Evolutionary conservation across 768 basidiomycete species (phyloP), one percentile per base, ranked within the genome.

Genomic region (Tylopilus rubrobrunneus): DNA sequence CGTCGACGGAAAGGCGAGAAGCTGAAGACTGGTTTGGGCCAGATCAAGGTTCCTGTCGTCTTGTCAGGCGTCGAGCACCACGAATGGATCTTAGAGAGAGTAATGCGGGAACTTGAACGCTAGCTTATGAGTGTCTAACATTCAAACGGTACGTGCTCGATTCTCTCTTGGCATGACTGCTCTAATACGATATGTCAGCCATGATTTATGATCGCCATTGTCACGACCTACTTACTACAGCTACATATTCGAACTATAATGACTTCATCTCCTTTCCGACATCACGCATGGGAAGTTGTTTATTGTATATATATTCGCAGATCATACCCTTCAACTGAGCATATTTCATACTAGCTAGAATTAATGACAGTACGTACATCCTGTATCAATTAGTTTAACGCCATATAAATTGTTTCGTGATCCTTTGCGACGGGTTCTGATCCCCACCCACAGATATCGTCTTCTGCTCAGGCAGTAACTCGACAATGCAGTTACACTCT

Each of bases 31-130:
- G 53, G 58, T 27, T 19, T 56, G 1, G 52, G 52, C 5, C 62
- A 62, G 53, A 34, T 59, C 29, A 64, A 62, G 44, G 54, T 57
- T 5, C 58, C 58, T 2, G 52, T 52, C 12, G 56, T 64, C 23
- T 17, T 63, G 37, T 29, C n/a, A 0, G 36, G 51, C 5, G 29
- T 12, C 4, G 43, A 46, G 17, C 31, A 47, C 17, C 42, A 33
- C 6, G 56, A 56, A 10, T 58, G 59, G 59, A 42, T 63, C 3
- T 29, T 31, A 17, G 40, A 48, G 12, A 56, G 48, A 43, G 61
- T 56, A 3, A 28, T 37, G 6, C 29, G n/a, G 9, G 61, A 55
- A 33, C 25, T 62, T 7, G 57, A 45, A 57, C 6, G 36, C 8
- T 10, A n/a, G n/a, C 9, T 19, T 1, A 39, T 19, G 39, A 19